Conservation (phyloP, 441 rosid genomes). For the Jatropha multifida region DNA sequence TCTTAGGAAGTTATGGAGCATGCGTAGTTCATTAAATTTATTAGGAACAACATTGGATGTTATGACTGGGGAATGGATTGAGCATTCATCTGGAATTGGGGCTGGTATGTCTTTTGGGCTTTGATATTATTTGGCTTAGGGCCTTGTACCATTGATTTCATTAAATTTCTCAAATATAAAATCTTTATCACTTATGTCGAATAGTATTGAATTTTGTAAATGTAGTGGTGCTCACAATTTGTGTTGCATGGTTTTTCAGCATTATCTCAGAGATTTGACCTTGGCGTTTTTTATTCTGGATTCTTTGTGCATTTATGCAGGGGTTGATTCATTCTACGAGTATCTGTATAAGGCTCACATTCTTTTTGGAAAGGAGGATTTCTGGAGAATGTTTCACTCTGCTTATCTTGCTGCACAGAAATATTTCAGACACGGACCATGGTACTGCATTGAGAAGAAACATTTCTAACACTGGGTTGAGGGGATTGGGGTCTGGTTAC, state of each 20-base stretch:
- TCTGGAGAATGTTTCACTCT: conserved; percentile 92
- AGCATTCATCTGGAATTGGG: conserved; percentile 90
- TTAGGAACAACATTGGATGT: conserved; percentile 87
- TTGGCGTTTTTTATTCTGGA: conserved; percentile 34
- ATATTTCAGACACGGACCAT: conserved; percentile 88
- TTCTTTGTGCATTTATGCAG: conserved; percentile 41
- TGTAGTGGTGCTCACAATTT: neutral
- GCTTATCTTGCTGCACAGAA: conserved; percentile 93
- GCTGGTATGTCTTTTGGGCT: conserved; percentile 58
- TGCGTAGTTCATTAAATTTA: conserved; percentile 88
- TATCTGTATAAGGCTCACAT: conserved; percentile 87
- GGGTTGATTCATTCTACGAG: conserved; percentile 97
- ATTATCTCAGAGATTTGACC: conserved; percentile 8
- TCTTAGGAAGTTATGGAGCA: conserved; percentile 87
- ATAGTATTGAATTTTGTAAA: conserved; percentile 9
- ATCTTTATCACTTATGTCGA: neutral
- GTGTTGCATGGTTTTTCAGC: conserved; percentile 9
- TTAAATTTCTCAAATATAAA: conserved; percentile 11
- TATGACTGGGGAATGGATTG: conserved; percentile 82
- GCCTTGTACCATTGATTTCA: conserved; percentile 10
- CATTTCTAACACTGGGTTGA: neutral
- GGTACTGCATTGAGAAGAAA: conserved; percentile 44
- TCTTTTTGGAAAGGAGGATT: conserved; percentile 94
- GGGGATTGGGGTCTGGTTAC: conserved; percentile 1
- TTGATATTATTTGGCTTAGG: conserved; percentile 5